These are phyloP conservation scores for Bipolaris zeicola DNA, from an alignment of 2,329 filamentous ascomycete species.

Conservation along the genomic window DNA sequence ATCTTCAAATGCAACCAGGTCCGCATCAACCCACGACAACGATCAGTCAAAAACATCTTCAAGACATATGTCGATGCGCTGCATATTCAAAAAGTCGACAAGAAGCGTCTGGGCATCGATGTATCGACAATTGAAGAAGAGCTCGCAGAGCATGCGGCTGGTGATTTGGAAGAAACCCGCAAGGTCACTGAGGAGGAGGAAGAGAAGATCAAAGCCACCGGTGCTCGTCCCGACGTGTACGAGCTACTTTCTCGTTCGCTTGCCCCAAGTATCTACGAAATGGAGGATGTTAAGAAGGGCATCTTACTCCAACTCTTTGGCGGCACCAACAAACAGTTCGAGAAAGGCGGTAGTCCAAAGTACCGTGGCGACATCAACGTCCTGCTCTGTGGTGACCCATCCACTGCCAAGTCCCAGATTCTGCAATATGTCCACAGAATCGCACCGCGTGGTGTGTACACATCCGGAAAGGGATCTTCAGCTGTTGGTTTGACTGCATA, in stretches of 20 bases:
- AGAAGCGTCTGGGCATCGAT: constrained; percentile 91
- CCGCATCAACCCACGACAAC: constrained; percentile 88
- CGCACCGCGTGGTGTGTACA: constrained; percentile 83
- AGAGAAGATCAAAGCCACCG: constrained; percentile 81
- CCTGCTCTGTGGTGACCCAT: constrained; percentile 94
- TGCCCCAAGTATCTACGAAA: constrained; percentile 93
- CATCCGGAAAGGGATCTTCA: constrained; percentile 75
- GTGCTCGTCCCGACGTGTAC: constrained; percentile 83
- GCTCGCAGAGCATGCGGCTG: constrained; percentile 72
- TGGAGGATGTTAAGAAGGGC: constrained; percentile 99
- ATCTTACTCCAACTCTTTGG: constrained; percentile 96
- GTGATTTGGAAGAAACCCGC: constrained; percentile 79
- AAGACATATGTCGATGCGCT: constrained; percentile 97
- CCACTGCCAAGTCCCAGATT: constrained; percentile 93
- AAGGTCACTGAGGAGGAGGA: constrained; percentile 87
- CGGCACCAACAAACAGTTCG: constrained; percentile 96
- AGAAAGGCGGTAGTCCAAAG: constrained; percentile 92
- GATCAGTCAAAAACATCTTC: constrained; percentile 92
- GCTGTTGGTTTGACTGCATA: constrained; percentile 80
- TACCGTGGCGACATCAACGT: constrained; percentile 98
- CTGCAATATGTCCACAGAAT: constrained; percentile 97
- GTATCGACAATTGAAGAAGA: constrained; percentile 85
- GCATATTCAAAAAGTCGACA: constrained; percentile 95
- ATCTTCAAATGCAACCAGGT: constrained; percentile 96
- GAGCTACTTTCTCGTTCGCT: constrained; percentile 88